These are phyloP conservation scores for Solanum pimpinellifolium DNA, from an alignment of 257 asterid genomes.

Conservation along the genomic window DNA sequence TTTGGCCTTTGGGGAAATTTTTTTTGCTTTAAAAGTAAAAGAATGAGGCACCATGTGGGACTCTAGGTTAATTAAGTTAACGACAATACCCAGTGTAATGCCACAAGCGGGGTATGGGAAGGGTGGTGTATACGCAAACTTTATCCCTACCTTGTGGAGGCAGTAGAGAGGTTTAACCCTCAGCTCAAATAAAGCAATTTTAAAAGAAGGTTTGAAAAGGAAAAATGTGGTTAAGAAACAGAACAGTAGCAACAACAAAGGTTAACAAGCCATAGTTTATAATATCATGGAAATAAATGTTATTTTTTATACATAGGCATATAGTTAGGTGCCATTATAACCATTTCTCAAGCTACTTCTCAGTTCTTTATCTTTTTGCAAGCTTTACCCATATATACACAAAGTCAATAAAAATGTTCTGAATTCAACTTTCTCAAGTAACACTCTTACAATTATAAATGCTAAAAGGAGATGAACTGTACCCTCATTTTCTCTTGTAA, in stretches of 20 bases:
- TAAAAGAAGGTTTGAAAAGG: background rate
- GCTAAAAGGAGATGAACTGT: conserved; percentile 2
- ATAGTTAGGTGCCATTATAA: background rate
- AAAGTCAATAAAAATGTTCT: background rate
- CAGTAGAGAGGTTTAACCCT: background rate
- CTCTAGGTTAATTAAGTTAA: background rate
- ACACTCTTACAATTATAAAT: background rate
- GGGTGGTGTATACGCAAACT: background rate
- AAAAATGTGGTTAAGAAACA: background rate
- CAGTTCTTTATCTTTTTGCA: background rate
- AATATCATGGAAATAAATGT: background rate
- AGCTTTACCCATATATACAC: background rate
- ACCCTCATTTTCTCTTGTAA: conserved; percentile 96
- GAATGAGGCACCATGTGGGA: background rate
- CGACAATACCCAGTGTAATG: background rate
- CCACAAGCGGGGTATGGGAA: background rate
- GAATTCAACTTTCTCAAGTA: background rate
- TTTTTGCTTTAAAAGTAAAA: background rate
- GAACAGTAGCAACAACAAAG: background rate
- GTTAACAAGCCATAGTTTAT: background rate
- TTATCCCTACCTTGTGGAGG: background rate
- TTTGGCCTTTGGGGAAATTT: background rate
- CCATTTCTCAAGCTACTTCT: background rate
- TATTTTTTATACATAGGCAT: background rate
- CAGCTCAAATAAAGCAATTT: background rate